A percentile compares a stretch with the other conserved stretches of the same genome.
These are phyloP conservation scores for Sporothrix globosa DNA, from an alignment of 2,329 filamentous ascomycete genomes.

Conservation along the genomic window DNA sequence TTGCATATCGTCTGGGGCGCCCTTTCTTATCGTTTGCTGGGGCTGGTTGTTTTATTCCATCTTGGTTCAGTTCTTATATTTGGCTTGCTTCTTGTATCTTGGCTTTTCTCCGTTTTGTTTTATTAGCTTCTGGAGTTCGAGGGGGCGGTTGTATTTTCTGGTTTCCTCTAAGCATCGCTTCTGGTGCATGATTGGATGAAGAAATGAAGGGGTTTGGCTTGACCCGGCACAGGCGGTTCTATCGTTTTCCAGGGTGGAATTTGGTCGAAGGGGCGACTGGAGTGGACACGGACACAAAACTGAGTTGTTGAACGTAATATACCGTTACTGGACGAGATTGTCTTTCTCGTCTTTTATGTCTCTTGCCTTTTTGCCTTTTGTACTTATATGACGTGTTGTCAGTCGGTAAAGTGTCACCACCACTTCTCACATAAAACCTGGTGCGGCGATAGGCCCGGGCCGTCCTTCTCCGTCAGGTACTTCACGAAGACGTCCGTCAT, in stretches of 20 bases:
- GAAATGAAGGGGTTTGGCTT: slow-evolving; percentile 33
- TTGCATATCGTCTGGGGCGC: slow-evolving; percentile 24
- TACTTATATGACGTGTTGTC: not conserved
- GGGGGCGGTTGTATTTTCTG: slow-evolving; percentile 30
- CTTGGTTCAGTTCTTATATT: slow-evolving; percentile 14
- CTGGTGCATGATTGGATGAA: slow-evolving; percentile 37
- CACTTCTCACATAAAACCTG: slow-evolving; percentile 47
- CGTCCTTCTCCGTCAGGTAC: slow-evolving; percentile 44
- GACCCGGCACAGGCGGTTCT: slow-evolving; percentile 22
- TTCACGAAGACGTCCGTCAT: slow-evolving; percentile 71
- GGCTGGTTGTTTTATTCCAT: slow-evolving; percentile 8
- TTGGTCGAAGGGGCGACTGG: slow-evolving; percentile 19
- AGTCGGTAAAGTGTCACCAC: slow-evolving; percentile 41
- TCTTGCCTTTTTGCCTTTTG: not conserved
- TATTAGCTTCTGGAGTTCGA: slow-evolving; percentile 38
- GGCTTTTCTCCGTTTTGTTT: slow-evolving; percentile 35
- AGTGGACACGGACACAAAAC: slow-evolving; percentile 12
- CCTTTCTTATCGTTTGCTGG: slow-evolving; percentile 11
- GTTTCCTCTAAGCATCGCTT: slow-evolving; percentile 30
- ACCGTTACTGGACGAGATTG: slow-evolving; percentile 12
- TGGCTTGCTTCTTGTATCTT: slow-evolving; percentile 7
- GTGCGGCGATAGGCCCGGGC: slow-evolving; percentile 38
- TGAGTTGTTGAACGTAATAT: slow-evolving; percentile 16
- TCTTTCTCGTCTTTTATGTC: not conserved
- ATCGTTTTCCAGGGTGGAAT: slow-evolving; percentile 18